Percentiles rank a stretch among this genome's conserved stretches.
phyloP scores from a whole-genome alignment of 208 protist genomes.

The Trypanosoma scelopori region DNA sequence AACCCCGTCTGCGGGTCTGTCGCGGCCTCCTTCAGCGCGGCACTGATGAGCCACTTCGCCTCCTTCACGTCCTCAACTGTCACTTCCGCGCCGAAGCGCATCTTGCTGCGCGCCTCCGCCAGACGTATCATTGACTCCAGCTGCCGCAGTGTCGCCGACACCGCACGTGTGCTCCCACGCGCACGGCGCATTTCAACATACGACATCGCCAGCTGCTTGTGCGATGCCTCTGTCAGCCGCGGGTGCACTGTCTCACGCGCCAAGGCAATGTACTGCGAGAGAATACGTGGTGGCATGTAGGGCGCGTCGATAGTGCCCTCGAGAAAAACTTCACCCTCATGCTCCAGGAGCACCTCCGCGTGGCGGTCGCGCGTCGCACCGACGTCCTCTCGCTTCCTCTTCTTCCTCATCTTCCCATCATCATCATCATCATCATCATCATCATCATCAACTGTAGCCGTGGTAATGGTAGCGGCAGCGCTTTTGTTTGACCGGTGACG shows the following conservation, averaged over 20 bases:
- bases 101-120: slow-evolving; percentile 91
- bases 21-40: slow-evolving; percentile 84
- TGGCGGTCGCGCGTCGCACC: slow-evolving; percentile 8
- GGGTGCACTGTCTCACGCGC: slow-evolving; percentile 88
- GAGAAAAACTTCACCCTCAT: slow-evolving; percentile 78
- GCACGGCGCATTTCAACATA: slow-evolving; percentile 94
- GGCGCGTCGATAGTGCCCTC: slow-evolving; percentile 43
- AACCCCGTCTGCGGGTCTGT: slow-evolving; percentile 87
- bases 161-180: slow-evolving; percentile 88
- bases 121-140: slow-evolving; percentile 99
- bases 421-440: not conserved
- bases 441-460: not conserved
- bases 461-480: not conserved
- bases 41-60: slow-evolving; percentile 89
- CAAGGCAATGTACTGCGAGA: slow-evolving; percentile 93
- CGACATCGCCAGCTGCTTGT: slow-evolving; percentile 85
- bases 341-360: slow-evolving; percentile 46
- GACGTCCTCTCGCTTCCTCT: not conserved
- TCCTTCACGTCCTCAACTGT: slow-evolving; percentile 84
- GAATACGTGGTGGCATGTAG: slow-evolving; percentile 75
- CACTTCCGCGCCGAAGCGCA: slow-evolving; percentile 84
- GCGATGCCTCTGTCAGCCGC: slow-evolving; percentile 85
- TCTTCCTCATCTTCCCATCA: not conserved
- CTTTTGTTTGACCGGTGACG: slow-evolving; percentile 8
- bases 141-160: slow-evolving; percentile 98